Evolutionary conservation across 306 rosid species (phyloP).

Genomic region (Acmispon strigosus): DNA sequence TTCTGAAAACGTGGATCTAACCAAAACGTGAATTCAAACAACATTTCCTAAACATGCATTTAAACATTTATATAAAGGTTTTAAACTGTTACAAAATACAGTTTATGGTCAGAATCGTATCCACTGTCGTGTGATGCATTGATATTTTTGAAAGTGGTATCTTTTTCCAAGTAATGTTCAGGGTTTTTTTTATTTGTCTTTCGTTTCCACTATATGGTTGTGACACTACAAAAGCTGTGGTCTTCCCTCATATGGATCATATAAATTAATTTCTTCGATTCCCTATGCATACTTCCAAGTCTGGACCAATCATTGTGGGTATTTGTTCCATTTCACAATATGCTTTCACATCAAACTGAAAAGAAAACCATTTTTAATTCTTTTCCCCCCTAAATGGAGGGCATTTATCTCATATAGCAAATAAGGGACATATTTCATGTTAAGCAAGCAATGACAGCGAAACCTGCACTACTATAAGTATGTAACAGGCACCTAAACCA

Average conservation of each 20-base stretch:
- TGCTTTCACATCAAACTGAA: neutral
- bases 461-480: neutral
- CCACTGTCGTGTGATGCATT: no score
- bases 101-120: no score
- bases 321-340: constrained; percentile 1
- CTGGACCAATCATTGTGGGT: constrained; percentile 7
- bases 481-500: neutral
- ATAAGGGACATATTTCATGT: neutral
- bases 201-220: neutral
- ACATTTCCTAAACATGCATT: no score
- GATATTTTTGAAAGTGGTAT: no score
- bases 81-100: no score
- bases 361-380: constrained; percentile 2
- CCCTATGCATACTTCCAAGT: neutral
- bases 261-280: neutral
- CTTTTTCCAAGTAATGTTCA: no score
- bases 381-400: neutral
- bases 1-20: no score
- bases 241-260: neutral
- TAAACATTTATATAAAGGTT: no score
- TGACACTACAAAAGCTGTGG: neutral
- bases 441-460: neutral
- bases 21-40: no score
- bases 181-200: neutral
- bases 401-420: neutral